Evolutionary conservation across 768 basidiomycete genomes (phyloP), one percentile per base, ranked within the genome.

Genomic region (Clitopilus passeckerianus): DNA sequence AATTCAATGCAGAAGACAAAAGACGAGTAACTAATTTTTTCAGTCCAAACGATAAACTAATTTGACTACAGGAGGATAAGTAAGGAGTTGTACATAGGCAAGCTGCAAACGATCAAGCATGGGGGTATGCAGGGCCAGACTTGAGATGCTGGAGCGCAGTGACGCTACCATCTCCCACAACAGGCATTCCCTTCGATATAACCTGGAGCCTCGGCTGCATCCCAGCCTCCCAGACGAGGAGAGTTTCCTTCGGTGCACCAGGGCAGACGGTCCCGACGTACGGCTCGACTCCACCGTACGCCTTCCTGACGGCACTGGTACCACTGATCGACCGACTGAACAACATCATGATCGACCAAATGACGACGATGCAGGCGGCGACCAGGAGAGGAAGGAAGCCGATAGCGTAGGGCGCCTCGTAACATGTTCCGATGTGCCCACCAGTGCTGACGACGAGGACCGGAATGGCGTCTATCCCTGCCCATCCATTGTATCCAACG

Each of bases 121-220:
- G 22, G 20, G 46, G 46, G 54, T 55, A 55, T 24, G n/a, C 10
- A 33, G 30, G 54, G 10, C 54, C 54, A n/a, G 54, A 55, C 23
- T 60, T 65, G 10, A 62, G 56, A 53, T 61, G 57, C 22, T 55
- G 34, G 5, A 65, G 24, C 7, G 61, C 64, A n/a, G 61, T 59
- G 2, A 12, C 52, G 33, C 53, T 41, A 23, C 57, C 59, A 23
- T 59, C 59, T 16, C 57, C 57, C 8, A 43, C 50, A 22, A 64
- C 22, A 15, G 53, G 54, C 53, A 57, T 57, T 7, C 57, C 61
- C 37, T 62, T 58, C 6, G 54, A 44, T 9, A 65, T 50, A 8
- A 60, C 27, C 50, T 60, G 58, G 8, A 65, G 54, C 12, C 54
- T 59, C 41, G 60, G 60, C 52, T 61, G 23, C n/a, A 59, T 59